These are phyloP conservation scores for Rhododendron griersonianum DNA, from an alignment of 148 eudicot species.

Conservation along the genomic window DNA sequence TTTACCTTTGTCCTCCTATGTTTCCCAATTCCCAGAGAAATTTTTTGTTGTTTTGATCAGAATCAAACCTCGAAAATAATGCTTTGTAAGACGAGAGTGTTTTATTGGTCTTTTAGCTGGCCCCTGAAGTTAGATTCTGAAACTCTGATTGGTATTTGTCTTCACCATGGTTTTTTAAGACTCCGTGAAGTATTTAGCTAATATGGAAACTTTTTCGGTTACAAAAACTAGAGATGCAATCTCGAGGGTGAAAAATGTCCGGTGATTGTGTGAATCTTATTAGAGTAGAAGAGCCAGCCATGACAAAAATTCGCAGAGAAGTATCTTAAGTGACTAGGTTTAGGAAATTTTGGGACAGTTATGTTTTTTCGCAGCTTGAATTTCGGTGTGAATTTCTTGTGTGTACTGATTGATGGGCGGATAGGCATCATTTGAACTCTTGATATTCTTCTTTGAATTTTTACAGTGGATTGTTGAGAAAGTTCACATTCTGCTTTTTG, in stretches of 20 bases:
- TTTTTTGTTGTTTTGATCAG: background rate
- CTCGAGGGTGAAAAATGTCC: background rate
- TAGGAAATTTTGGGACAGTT: background rate
- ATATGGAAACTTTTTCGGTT: background rate
- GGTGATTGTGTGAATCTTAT: background rate
- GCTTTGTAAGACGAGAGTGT: background rate
- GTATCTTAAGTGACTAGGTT: background rate
- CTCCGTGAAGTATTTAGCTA: background rate
- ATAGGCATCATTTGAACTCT: background rate
- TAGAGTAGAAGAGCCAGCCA: background rate
- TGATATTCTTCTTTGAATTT: background rate
- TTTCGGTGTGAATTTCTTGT: background rate
- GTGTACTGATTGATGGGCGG: background rate
- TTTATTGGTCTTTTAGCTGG: background rate
- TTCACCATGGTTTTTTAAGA: background rate
- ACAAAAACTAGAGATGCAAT: background rate
- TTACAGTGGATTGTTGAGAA: background rate
- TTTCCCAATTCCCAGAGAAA: background rate
- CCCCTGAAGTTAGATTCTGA: background rate
- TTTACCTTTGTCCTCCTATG: background rate
- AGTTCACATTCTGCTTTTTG: background rate
- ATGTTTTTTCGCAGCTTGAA: no score
- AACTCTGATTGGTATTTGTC: background rate
- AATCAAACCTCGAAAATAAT: background rate
- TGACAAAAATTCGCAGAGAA: background rate